Percentiles rank a stretch among this genome's conserved stretches.
Conservation (phyloP, 2,329 filamentous ascomycete genomes). For the Aspergillus alliaceus region DNA sequence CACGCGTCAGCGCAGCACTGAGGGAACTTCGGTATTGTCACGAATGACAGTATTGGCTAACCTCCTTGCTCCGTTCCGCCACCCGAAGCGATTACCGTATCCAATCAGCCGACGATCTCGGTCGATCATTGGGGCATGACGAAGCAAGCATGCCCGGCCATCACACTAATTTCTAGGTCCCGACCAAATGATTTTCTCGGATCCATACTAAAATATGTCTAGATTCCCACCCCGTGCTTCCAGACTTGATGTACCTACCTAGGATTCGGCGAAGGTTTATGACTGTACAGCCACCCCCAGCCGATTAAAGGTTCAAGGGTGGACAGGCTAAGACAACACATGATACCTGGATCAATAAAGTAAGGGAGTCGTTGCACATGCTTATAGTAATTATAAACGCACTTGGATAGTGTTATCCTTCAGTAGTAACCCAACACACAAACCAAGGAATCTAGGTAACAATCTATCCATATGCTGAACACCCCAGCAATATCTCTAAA, state of each 20-base stretch:
- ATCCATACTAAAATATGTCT: background rate
- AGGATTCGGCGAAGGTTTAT: no score
- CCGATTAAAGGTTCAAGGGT: background rate
- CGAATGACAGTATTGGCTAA: slow-evolving; percentile 17
- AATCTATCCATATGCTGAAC: no score
- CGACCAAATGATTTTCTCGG: background rate
- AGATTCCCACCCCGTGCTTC: background rate
- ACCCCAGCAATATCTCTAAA: no score
- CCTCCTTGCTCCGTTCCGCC: slow-evolving; percentile 17
- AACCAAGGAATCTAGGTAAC: no score
- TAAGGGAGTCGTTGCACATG: no score
- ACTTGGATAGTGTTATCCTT: no score
- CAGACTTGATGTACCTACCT: background rate
- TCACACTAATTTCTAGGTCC: background rate
- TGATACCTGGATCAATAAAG: no score
- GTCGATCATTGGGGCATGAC: slow-evolving; percentile 18
- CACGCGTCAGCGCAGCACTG: no score
- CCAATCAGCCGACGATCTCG: slow-evolving; percentile 12
- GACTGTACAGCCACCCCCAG: background rate
- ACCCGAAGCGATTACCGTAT: slow-evolving; percentile 2
- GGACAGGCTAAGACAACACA: no score
- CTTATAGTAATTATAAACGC: no score
- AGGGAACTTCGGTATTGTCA: slow-evolving; percentile 12
- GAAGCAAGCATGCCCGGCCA: slow-evolving; percentile 2
- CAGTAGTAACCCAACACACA: no score